Percentiles rank a stretch among this genome's conserved stretches.
Evolutionary conservation across 1,284 basidiomycete genomes (phyloP).

Genomic region (Tylopilus sp.): DNA sequence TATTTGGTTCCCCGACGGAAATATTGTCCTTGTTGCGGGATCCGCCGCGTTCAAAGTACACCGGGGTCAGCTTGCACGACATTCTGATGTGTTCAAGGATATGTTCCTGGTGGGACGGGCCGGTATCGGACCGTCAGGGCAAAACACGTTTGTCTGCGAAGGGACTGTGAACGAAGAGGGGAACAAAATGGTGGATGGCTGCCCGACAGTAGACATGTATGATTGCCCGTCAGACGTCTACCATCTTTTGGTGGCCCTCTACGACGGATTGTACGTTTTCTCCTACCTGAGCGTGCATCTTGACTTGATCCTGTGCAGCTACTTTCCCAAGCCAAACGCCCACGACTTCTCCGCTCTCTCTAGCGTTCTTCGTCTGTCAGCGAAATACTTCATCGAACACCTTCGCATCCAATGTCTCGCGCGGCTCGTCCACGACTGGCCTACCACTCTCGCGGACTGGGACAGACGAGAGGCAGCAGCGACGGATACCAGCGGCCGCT

Average conservation of each 20-base stretch:
- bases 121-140: slow-evolving; percentile 2
- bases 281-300: neutral
- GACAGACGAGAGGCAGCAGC: slow-evolving; percentile 66
- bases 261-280: slow-evolving; percentile 55
- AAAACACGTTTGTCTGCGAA: neutral
- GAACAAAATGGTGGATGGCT: slow-evolving; percentile 57
- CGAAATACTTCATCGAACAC: slow-evolving; percentile 70
- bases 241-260: slow-evolving; percentile 66
- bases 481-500: slow-evolving; percentile 53
- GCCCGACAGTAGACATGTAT: slow-evolving; percentile 57
- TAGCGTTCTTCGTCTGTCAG: slow-evolving; percentile 67
- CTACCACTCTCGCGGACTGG: slow-evolving; percentile 66
- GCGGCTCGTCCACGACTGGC: slow-evolving; percentile 67
- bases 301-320: slow-evolving; percentile 36
- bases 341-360: slow-evolving; percentile 64
- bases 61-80: slow-evolving; percentile 69
- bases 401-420: slow-evolving; percentile 62
- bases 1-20: slow-evolving; percentile 76
- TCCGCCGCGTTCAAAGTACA: slow-evolving; percentile 72
- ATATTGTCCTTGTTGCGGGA: slow-evolving; percentile 65
- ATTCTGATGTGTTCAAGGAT: slow-evolving; percentile 72
- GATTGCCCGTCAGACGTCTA: slow-evolving; percentile 63
- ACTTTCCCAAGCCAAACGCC: slow-evolving; percentile 52
- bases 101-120: slow-evolving; percentile 63
- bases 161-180: slow-evolving; percentile 34